These are phyloP conservation scores for Ceratobasidium sp. DNA, from an alignment of 1,284 basidiomycete species.

Conservation along the genomic window DNA sequence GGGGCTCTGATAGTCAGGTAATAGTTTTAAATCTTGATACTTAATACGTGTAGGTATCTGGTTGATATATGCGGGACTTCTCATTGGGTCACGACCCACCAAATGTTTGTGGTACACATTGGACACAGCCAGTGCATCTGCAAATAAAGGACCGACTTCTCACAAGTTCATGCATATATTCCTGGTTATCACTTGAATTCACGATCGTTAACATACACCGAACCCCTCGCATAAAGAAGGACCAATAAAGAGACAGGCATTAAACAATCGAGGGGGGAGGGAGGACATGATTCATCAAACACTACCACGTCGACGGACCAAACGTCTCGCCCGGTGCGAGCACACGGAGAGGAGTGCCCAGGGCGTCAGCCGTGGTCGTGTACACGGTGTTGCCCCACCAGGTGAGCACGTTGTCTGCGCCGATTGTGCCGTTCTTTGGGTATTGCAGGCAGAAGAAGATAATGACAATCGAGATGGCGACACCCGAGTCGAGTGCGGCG, in stretches of 20 bases:
- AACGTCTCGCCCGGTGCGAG: constrained; percentile 61
- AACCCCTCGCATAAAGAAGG: not conserved
- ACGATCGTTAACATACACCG: constrained; percentile 17
- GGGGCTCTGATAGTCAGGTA: too few relatives aligned
- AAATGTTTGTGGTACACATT: too few relatives aligned
- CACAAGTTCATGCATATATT: not conserved
- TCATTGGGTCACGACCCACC: too few relatives aligned
- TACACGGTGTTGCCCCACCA: constrained; percentile 72
- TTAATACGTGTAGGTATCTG: too few relatives aligned
- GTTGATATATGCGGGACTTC: too few relatives aligned
- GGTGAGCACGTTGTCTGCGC: constrained; percentile 59
- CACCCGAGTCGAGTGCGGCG: constrained; percentile 70
- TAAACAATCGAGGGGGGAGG: constrained; percentile 1
- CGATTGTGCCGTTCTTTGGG: constrained; percentile 68
- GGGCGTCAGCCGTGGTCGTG: constrained; percentile 59
- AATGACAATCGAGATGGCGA: constrained; percentile 70
- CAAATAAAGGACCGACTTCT: too few relatives aligned
- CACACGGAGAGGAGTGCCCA: constrained; percentile 60
- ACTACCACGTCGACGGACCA: constrained; percentile 52
- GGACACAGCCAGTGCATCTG: not conserved
- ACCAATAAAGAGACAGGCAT: constrained; percentile 17
- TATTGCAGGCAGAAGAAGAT: constrained; percentile 79
- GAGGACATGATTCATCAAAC: not conserved
- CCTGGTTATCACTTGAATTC: constrained; percentile 21
- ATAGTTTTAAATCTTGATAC: too few relatives aligned